phyloP scores from a whole-genome alignment of 1,284 basidiomycete species.

The Vanrija sp. region DNA sequence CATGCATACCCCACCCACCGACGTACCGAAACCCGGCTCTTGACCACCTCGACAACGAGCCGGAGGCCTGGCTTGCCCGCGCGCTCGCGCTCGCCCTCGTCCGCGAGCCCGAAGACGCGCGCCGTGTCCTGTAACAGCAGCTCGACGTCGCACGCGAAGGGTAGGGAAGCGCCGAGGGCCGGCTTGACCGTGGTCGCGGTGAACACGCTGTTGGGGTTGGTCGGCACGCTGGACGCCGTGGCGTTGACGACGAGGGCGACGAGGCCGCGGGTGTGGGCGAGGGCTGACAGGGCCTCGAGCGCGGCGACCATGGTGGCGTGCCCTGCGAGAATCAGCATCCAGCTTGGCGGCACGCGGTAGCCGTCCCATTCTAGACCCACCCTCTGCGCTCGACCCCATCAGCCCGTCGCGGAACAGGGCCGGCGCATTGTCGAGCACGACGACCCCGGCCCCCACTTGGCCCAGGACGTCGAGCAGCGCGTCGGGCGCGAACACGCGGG shows the following conservation, averaged over 20 bases:
- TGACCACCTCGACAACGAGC: slow-evolving; percentile 42
- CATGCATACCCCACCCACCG: background rate
- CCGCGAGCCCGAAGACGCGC: slow-evolving; percentile 39
- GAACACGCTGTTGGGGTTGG: slow-evolving; percentile 39
- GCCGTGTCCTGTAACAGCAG: slow-evolving; percentile 44
- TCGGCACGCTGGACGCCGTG: slow-evolving; percentile 19
- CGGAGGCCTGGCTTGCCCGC: slow-evolving; percentile 31
- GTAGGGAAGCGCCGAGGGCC: slow-evolving; percentile 36
- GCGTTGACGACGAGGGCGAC: slow-evolving; percentile 37
- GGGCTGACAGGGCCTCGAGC: slow-evolving; percentile 38
- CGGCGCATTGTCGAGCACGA: slow-evolving; percentile 42
- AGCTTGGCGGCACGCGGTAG: too few relatives aligned
- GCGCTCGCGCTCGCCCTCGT: slow-evolving; percentile 39
- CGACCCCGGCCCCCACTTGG: slow-evolving; percentile 10
- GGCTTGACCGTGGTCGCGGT: slow-evolving; percentile 42
- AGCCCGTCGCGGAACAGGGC: slow-evolving; percentile 39
- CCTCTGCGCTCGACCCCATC: slow-evolving; percentile 36
- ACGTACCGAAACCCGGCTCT: slow-evolving; percentile 40
- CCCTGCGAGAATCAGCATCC: slow-evolving; percentile 23
- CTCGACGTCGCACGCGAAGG: slow-evolving; percentile 36
- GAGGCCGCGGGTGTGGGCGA: slow-evolving; percentile 27
- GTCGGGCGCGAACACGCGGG: slow-evolving; percentile 38
- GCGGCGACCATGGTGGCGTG: slow-evolving; percentile 42
- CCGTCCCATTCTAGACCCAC: too few relatives aligned
- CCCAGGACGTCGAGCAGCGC: slow-evolving; percentile 22